Evolutionary conservation across 768 basidiomycete genomes (phyloP), one percentile per base, ranked within the genome.

Genomic region (Pholiota molesta): DNA sequence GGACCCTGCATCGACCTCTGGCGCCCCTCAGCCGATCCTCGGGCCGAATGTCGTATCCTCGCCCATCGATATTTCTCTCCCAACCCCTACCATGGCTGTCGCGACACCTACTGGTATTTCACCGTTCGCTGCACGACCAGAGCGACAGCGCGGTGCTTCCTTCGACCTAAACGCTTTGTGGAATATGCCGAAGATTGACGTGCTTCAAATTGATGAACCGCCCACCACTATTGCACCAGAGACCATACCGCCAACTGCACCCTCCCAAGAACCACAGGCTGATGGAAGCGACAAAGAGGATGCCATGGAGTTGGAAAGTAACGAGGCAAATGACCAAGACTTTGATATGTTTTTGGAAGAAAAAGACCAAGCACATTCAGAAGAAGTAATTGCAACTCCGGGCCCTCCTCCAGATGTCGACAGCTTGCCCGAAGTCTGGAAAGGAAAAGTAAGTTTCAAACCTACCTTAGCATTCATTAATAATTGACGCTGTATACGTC

Each of bases 341-440:
- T 94, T 95, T 68, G 93, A 94, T 66, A 91, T 94, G 87, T 89
- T 94, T 69, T 75, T 95, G 40, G 84, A 86, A 60, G 86, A 90
- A 61, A 84, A 88, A 62, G 83, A 85, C 29, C 69, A 61, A 17
- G 64, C 62, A 1, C 63, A 67, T 16, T 73, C 68, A 3, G 66
- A 73, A 40, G 68, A 65, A 40, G 60, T 79, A 16, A 82, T 82
- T 57, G 78, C 74, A 19, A 78, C 80, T 49, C 80, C 83, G 62
- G 79, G 77, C 19, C 66, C 68, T 21, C 59, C 63, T 47, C 44
- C 62, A 21, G 73, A 73, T 13, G 85, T 91, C 65, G 84, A 88
- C 59, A 78, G 77, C n/a, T 66, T 82, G 23, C 83, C 86, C 4
- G 74, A 77, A 37, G 88, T 94, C 19, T 95, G 92, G 93, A 76